These are phyloP conservation scores for Mucor racemosus DNA, from an alignment of 371 early-diverging fungal species.

Conservation along the genomic window DNA sequence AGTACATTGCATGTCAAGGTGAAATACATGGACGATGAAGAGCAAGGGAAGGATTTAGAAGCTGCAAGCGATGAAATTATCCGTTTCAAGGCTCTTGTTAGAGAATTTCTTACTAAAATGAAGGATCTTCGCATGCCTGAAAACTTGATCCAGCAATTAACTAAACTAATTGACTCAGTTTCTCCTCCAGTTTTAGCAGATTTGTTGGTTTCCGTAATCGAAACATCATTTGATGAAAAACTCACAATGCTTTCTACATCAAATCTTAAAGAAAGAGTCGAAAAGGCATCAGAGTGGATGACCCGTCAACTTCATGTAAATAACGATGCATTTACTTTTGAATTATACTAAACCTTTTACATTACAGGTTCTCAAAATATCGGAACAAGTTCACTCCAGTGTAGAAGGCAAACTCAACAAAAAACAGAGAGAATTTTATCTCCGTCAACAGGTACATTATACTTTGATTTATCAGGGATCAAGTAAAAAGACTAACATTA, in stretches of 20 bases:
- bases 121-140: slow-evolving; percentile 75
- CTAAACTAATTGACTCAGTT: slow-evolving; percentile 68
- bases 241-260: slow-evolving; percentile 63
- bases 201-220: slow-evolving; percentile 74
- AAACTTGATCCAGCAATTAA: slow-evolving; percentile 65
- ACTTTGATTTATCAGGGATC: too few relatives aligned
- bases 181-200: slow-evolving; percentile 73
- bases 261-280: slow-evolving; percentile 64
- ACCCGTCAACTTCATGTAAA: slow-evolving; percentile 79
- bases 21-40: slow-evolving; percentile 25
- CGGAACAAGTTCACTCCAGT: slow-evolving; percentile 80
- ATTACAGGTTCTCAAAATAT: slow-evolving; percentile 71
- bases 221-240: slow-evolving; percentile 76
- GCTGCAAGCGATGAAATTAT: slow-evolving; percentile 60
- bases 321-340: too few relatives aligned
- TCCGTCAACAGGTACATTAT: slow-evolving; percentile 70
- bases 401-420: slow-evolving; percentile 78
- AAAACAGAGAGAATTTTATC: slow-evolving; percentile 82
- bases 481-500: too few relatives aligned
- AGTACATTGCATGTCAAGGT: slow-evolving; percentile 40
- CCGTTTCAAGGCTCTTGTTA: slow-evolving; percentile 62
- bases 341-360: background rate
- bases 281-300: slow-evolving; percentile 66
- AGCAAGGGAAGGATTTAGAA: slow-evolving; percentile 20
- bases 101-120: slow-evolving; percentile 62